phyloP scores from a whole-genome alignment of 208 protist genomes.

The Zelonia costaricensis region DNA sequence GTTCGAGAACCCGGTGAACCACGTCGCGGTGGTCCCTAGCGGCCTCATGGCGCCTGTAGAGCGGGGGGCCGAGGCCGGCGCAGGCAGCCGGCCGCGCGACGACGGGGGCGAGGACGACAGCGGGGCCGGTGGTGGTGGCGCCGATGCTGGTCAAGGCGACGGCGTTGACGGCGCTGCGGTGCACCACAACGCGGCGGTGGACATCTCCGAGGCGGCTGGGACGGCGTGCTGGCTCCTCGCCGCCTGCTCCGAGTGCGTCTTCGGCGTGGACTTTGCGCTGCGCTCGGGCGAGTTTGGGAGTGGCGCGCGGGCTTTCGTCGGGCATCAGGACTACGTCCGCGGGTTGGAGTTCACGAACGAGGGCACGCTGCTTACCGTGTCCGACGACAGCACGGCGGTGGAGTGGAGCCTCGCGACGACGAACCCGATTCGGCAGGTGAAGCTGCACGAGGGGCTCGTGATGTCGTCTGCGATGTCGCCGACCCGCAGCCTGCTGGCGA shows the following conservation, averaged over 20 bases:
- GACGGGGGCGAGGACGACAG: slow-evolving; percentile 7
- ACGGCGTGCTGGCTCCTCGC: slow-evolving; percentile 67
- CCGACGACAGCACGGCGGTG: slow-evolving; percentile 79
- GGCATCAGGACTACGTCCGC: slow-evolving; percentile 83
- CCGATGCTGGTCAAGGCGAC: not conserved
- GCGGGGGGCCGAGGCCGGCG: not conserved
- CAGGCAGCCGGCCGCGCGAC: not conserved
- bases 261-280: slow-evolving; percentile 61
- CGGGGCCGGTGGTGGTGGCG: not conserved
- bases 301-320: slow-evolving; percentile 47
- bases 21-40: slow-evolving; percentile 58
- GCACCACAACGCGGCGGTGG: not conserved
- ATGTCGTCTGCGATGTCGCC: slow-evolving; percentile 74
- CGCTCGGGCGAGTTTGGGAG: slow-evolving; percentile 46
- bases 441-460: slow-evolving; percentile 75
- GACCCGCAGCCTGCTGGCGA: slow-evolving; percentile 50
- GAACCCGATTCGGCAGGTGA: slow-evolving; percentile 63
- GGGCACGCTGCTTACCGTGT: slow-evolving; percentile 72
- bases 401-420: slow-evolving; percentile 60
- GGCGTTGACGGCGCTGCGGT: too few relatives aligned
- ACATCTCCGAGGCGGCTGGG: slow-evolving; percentile 20
- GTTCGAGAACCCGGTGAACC: slow-evolving; percentile 85
- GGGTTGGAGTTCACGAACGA: slow-evolving; percentile 65
- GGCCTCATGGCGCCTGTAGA: slow-evolving; percentile 21
- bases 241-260: slow-evolving; percentile 77